A percentile compares a stretch with the other conserved stretches of the same genome.
Conservation (phyloP, 306 rosid genomes). For the Corylus avellana region DNA sequence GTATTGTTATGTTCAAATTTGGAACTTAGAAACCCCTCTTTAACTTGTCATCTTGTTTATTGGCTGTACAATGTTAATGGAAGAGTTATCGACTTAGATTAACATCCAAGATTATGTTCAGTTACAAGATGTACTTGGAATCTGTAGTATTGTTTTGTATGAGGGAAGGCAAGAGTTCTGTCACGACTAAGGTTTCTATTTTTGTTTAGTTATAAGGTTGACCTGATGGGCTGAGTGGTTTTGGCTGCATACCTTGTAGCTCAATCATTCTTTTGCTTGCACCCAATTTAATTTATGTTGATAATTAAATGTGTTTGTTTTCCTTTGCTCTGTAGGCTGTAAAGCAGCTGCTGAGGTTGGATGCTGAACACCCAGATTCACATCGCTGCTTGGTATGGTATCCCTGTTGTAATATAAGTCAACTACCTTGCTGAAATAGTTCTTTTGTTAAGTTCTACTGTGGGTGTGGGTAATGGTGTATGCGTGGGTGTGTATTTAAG, state of each 20-base stretch:
- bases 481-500: not conserved
- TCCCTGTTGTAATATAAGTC: slow-evolving; percentile 1
- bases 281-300: slow-evolving; percentile 6
- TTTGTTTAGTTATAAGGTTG: not conserved
- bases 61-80: slow-evolving; percentile 4
- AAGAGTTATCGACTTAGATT: slow-evolving; percentile 1
- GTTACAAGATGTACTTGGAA: not conserved
- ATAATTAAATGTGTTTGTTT: not conserved
- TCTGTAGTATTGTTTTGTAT: not conserved
- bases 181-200: not conserved
- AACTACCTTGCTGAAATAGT: not conserved
- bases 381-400: slow-evolving; percentile 83
- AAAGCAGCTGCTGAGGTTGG: slow-evolving; percentile 86
- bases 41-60: slow-evolving; percentile 2
- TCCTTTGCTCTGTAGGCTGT: slow-evolving; percentile 63
- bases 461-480: not conserved
- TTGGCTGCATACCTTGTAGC: slow-evolving; percentile 18
- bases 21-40: slow-evolving; percentile 8
- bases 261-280: slow-evolving; percentile 3
- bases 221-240: slow-evolving; percentile 9
- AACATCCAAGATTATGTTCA: slow-evolving; percentile 7
- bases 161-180: not conserved
- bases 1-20: slow-evolving; percentile 38
- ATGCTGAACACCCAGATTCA: slow-evolving; percentile 90
- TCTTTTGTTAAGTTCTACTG: not conserved